These are phyloP conservation scores for Isatis lusitanica DNA, from an alignment of 441 rosid species.

Conservation along the genomic window DNA sequence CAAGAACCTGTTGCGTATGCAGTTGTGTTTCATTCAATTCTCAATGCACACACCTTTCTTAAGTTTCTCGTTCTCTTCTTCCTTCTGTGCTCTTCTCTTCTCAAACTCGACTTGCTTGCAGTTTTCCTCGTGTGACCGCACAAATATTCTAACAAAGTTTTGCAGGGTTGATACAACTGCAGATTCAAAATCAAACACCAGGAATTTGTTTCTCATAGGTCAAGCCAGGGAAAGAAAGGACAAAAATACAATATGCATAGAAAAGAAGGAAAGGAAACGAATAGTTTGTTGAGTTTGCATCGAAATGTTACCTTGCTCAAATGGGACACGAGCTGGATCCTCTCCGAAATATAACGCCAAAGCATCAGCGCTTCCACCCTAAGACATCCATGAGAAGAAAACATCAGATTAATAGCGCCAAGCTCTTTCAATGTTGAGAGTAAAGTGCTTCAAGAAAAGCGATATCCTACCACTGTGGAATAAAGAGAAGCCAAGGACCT, in stretches of 20 bases:
- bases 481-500: constrained; percentile 65
- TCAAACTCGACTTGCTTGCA: constrained; percentile 74
- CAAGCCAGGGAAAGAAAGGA: constrained; percentile 5
- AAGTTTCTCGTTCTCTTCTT: constrained; percentile 51
- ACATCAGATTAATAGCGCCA: neutral
- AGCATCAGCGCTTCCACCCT: constrained; percentile 79
- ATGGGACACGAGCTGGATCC: constrained; percentile 77
- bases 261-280: neutral
- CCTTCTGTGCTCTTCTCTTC: constrained; percentile 67
- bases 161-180: constrained; percentile 83
- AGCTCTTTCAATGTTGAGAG: neutral
- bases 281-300: constrained; percentile 5
- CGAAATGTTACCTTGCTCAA: constrained; percentile 61
- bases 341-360: constrained; percentile 74
- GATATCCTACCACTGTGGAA: constrained; percentile 58
- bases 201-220: neutral
- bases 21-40: constrained; percentile 22
- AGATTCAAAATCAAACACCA: constrained; percentile 26
- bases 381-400: constrained; percentile 26
- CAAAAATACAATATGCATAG: neutral
- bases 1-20: constrained; percentile 3
- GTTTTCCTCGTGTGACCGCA: constrained; percentile 78
- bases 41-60: constrained; percentile 40
- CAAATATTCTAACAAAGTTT: constrained; percentile 80
- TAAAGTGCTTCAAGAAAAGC: constrained; percentile 10